Percentiles rank a stretch among this genome's conserved stretches.
These are phyloP conservation scores for Exophiala oligosperma DNA, from an alignment of 2,329 filamentous ascomycete genomes.

Conservation along the genomic window DNA sequence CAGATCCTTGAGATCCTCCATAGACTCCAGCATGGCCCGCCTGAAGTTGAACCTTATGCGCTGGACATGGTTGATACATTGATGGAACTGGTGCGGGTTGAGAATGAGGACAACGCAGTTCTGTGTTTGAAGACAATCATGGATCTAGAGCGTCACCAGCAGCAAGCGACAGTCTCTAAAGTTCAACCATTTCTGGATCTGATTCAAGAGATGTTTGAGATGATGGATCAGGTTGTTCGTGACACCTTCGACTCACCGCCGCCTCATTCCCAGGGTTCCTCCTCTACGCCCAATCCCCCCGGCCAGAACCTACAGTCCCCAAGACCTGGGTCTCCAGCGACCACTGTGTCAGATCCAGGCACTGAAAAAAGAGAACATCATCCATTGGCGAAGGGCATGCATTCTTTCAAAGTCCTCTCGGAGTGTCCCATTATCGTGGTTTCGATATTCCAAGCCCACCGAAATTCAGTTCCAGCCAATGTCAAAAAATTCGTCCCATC, in stretches of 20 bases:
- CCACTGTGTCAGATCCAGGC: constrained; percentile 73
- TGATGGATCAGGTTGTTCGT: constrained; percentile 90
- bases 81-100: constrained; percentile 81
- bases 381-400: constrained; percentile 87
- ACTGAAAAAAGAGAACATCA: constrained; percentile 80
- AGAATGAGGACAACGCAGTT: constrained; percentile 99
- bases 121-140: constrained; percentile 97
- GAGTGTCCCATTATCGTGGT: constrained; percentile 99
- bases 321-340: constrained; percentile 83
- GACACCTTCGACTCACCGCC: constrained; percentile 87
- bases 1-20: constrained; percentile 94
- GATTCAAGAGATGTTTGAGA: constrained; percentile 93
- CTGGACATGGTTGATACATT: constrained; percentile 85
- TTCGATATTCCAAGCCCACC: constrained; percentile 93
- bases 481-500: constrained; percentile 90
- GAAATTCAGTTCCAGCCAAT: constrained; percentile 74
- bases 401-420: constrained; percentile 96
- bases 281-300: constrained; percentile 52
- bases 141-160: constrained; percentile 91
- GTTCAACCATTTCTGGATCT: constrained; percentile 88
- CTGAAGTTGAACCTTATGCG: constrained; percentile 86
- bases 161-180: constrained; percentile 74
- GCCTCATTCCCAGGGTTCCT: constrained; percentile 32
- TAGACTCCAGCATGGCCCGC: constrained; percentile 72
- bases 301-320: constrained; percentile 78